Evolutionary conservation across 108 stramenopile genomes (phyloP).

Genomic region (Poteriospumella lacustris): DNA sequence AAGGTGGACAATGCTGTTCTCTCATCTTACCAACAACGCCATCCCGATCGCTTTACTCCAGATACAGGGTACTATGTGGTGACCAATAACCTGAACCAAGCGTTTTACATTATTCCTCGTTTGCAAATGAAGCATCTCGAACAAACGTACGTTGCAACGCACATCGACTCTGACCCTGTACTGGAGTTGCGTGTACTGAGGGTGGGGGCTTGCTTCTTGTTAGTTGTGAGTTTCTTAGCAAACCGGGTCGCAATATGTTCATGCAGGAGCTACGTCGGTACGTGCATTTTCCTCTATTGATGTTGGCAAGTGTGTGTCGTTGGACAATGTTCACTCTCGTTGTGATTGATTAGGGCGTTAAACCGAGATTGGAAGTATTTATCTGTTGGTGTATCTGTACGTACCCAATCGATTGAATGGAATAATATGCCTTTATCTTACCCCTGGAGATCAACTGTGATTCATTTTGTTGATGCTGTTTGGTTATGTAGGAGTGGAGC

Average conservation of each 20-base stretch:
- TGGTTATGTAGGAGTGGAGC: not conserved
- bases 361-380: not conserved
- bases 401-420: too few relatives aligned
- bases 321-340: not conserved
- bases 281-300: not conserved
- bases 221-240: not conserved
- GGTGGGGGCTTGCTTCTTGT: not conserved
- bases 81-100: not conserved
- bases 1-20: not conserved
- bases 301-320: not conserved
- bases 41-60: not conserved
- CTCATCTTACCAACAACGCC: not conserved
- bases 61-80: not conserved
- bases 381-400: not conserved
- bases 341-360: not conserved
- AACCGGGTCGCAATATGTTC: not conserved
- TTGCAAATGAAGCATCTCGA: not conserved
- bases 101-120: not conserved
- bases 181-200: not conserved
- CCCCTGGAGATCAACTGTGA: too few relatives aligned
- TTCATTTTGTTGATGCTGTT: not conserved
- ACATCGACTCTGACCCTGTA: not conserved
- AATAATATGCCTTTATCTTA: too few relatives aligned
- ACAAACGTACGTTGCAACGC: not conserved
- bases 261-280: not conserved